Evolutionary conservation across 768 basidiomycete species (phyloP).

Genomic region (Amanita molliuscula): DNA sequence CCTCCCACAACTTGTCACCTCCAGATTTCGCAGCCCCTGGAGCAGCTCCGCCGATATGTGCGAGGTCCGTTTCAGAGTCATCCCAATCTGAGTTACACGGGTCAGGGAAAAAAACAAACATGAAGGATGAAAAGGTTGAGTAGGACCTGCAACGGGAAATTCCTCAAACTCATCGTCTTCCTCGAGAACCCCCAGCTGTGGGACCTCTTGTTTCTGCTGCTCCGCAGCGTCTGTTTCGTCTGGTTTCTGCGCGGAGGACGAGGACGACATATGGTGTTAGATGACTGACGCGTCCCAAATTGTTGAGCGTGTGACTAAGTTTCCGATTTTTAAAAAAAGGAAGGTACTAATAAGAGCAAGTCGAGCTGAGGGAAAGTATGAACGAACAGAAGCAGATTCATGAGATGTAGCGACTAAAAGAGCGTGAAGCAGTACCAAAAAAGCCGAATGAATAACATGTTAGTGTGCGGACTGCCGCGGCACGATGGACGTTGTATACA

Average conservation of each 20-base stretch:
- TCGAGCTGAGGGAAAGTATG: neutral
- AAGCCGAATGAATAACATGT: neutral
- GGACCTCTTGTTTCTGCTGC: conserved; percentile 37
- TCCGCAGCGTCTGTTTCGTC: conserved; percentile 28
- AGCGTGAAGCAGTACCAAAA: neutral
- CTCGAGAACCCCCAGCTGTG: conserved; percentile 82
- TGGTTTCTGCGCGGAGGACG: conserved; percentile 32
- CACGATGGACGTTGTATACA: neutral
- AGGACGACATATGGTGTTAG: conserved; percentile 26
- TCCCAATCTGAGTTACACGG: conserved; percentile 58
- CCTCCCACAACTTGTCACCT: conserved; percentile 95
- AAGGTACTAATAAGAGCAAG: neutral
- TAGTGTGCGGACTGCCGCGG: neutral
- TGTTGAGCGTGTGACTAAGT: neutral
- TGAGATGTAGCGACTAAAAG: conserved; percentile 3
- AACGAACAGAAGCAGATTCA: neutral
- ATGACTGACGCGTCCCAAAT: neutral
- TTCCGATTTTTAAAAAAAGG: neutral
- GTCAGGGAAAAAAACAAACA: neutral
- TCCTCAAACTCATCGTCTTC: conserved; percentile 98
- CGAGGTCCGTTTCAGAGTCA: conserved; percentile 73
- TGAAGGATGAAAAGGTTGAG: neutral
- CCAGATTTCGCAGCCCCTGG: conserved; percentile 71
- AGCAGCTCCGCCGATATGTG: conserved; percentile 62
- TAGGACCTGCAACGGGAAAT: conserved; percentile 70